Evolutionary conservation across 192 early-diverging fungal species (phyloP), one percentile per base, ranked within the genome.

Genomic region (Chytriomyces hyalinus): DNA sequence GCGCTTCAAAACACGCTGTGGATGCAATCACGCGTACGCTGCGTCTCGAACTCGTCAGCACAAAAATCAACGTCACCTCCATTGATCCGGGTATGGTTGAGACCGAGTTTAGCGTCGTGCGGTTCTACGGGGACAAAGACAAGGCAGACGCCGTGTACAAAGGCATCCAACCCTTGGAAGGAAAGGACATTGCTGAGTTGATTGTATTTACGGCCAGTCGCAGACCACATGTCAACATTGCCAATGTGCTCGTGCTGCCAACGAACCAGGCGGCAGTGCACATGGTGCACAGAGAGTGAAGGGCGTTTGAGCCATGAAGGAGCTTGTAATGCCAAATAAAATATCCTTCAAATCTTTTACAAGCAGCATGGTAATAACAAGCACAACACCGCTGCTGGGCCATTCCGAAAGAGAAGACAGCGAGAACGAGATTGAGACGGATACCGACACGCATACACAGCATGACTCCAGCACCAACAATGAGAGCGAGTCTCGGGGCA

Each of bases 31-130:
- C 93, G 15, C 87, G 88, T 59, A 80, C 93, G 0, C 70, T 97
- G 68, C 75, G 91, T 5, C 81, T 89, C 60, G 96, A 97, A 80
- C 90, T 93, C 44, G 89, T 94, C 26, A 83, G 87, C 46, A 89
- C 91, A 5, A 89, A 78, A 15, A 78, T 87, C 67, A 87, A 83
- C 51, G 93, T 97, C n/a, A 92, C 90, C 0, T 87, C 86, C 70
- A 92, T 97, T 51, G 90, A 89, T 20, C 93, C 96, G 22, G 94
- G 82, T 3, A 87, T 91, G 87, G 95, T 95, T 6, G 92, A 97
- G 81, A 97, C 96, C 0, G 96, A 97, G 79, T 97, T 96, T 88
- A 92, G 90, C 15, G 83, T 92, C 15, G 88, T 97, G 6, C 86
- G 96, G 10, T 95, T 91, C 82, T 90, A 92, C 0, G 93, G 95